Base-by-base conservation (phyloP, 805 yeast genomes). In the Torulaspora indica region DNA sequence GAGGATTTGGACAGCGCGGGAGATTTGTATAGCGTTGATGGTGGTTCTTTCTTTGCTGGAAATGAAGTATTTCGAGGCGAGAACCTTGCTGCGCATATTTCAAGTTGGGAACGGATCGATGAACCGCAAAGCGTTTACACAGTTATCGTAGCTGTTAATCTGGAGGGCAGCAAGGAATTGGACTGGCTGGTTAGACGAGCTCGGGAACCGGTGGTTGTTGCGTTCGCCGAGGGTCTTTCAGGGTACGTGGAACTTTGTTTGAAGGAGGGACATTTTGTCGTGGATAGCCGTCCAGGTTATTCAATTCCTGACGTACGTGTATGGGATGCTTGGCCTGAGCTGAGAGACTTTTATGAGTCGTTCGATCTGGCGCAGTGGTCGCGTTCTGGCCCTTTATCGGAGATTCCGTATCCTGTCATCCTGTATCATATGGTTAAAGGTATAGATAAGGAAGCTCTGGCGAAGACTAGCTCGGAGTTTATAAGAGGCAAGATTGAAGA, bases 241-340 rank as follows among this genome's bases (percentile, higher is more conserved):
- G 42, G 43, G 2, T 15, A 36, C 29, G 35, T 35, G 10, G 39
- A 44, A n/a, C 20, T 47, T 43, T 28, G 32, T 25, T 60, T 75
- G n/a, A 61, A 57, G 22, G 87, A 81, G 53, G 78, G 78, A 7
- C 66, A 60, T 54, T 76, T 81, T n/a, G 76, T 86, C 2, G 66
- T 87, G 12, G 90, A 90, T 47, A 78, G 95, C 0, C 95, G 88
- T 60, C 79, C 81, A 0, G 79, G 59, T 20, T 49, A 70, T 27
- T 29, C 75, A 7, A 56, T 81, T 2, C 77, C 73, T 20, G 95
- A 87, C 55, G 64, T 89, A 46, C 67, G 95, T 40, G 63, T 89
- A 2, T 81, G 79, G 47, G 44, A 59, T 4, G 85, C 93, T 1
- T 91, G 96, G 96, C 65, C 71, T 1, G 88, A 85, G 52, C 63